Percentiles rank a stretch among this genome's conserved stretches.
Evolutionary conservation across 176 grass and related monocot genomes (phyloP).

Genomic region (Typha latifolia): DNA sequence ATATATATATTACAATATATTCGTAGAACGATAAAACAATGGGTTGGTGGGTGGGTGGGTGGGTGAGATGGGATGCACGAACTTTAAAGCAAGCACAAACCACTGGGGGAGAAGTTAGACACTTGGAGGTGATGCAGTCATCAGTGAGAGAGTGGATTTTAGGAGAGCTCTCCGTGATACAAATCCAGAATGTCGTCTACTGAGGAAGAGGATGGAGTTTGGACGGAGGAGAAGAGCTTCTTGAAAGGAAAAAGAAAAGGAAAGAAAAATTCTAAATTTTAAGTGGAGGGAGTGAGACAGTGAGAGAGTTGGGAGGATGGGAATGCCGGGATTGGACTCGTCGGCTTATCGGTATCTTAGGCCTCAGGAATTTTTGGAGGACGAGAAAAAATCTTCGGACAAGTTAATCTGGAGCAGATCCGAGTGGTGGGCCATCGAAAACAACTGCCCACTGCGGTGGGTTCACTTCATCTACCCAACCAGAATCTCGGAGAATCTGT

Average conservation of each 20-base stretch:
- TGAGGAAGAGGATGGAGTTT: slow-evolving; percentile 36
- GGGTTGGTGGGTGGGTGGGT: slow-evolving; percentile 18
- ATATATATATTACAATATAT: too few relatives aligned
- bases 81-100: neutral
- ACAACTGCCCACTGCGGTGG: too few relatives aligned
- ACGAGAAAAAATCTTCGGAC: too few relatives aligned
- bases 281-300: too few relatives aligned
- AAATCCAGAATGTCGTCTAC: slow-evolving; percentile 17
- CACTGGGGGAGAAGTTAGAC: neutral
- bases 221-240: slow-evolving; percentile 32
- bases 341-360: slow-evolving; percentile 25
- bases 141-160: neutral
- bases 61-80: slow-evolving; percentile 13
- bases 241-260: neutral
- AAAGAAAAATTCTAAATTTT: too few relatives aligned
- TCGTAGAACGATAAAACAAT: neutral
- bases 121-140: slow-evolving; percentile 1
- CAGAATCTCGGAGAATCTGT: too few relatives aligned
- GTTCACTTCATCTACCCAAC: too few relatives aligned
- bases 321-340: neutral
- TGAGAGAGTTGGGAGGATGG: too few relatives aligned
- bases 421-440: too few relatives aligned
- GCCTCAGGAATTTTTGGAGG: neutral
- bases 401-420: too few relatives aligned
- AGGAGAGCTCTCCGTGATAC: too few relatives aligned